Evolutionary conservation across 495 filamentous ascomycete genomes (phyloP).

Genomic region (Hypoxylon subgilvum): DNA sequence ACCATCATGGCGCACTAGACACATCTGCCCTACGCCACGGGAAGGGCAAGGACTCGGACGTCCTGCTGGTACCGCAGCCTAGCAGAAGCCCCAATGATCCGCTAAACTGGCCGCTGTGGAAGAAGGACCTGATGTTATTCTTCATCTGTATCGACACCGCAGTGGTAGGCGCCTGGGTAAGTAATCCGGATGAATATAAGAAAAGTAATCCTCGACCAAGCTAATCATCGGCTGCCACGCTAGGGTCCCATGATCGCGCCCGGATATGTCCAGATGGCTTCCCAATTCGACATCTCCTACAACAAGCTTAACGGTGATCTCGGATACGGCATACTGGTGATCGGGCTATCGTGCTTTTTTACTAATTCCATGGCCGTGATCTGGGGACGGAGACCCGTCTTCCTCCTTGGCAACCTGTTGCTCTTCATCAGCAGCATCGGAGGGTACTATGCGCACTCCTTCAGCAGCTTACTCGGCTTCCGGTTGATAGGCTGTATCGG

Average conservation of each 20-base stretch:
- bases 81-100: conserved; percentile 55
- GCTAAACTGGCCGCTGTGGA: conserved; percentile 46
- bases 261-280: conserved; percentile 43
- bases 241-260: conserved; percentile 53
- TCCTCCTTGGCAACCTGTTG: conserved; percentile 58
- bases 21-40: conserved; percentile 46
- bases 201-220: neutral
- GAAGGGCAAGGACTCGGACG: conserved; percentile 44
- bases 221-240: neutral
- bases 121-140: conserved; percentile 49
- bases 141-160: conserved; percentile 51
- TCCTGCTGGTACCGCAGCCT: conserved; percentile 55
- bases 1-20: conserved; percentile 29
- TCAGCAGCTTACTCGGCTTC: conserved; percentile 45
- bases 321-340: conserved; percentile 57
- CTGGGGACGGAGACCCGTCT: conserved; percentile 64
- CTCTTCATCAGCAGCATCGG: conserved; percentile 59
- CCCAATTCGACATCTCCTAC: conserved; percentile 49
- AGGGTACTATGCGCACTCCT: conserved; percentile 53
- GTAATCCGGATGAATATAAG: neutral
- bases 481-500: conserved; percentile 53
- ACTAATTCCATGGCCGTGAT: conserved; percentile 61
- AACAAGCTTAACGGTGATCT: conserved; percentile 47
- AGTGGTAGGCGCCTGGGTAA: conserved; percentile 37
- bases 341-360: conserved; percentile 60